A percentile compares a stretch with the other conserved stretches of the same genome.
phyloP scores from a whole-genome alignment of 371 early-diverging fungal genomes.

The Smittium culicis region DNA sequence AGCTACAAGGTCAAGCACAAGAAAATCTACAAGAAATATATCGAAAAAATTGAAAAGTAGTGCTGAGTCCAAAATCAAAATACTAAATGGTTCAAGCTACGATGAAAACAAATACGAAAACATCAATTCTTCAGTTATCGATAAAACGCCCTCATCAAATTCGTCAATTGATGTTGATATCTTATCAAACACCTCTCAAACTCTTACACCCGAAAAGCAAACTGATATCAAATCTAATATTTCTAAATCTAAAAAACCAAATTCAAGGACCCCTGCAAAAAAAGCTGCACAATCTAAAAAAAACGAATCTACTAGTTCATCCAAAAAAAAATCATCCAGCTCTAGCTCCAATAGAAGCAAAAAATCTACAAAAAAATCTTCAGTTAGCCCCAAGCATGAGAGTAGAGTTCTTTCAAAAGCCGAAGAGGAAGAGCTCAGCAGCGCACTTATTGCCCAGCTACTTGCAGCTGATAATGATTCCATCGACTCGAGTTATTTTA shows the following conservation, averaged over 20 bases:
- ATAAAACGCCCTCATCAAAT: neutral
- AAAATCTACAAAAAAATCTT: neutral
- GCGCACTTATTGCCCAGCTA: constrained; percentile 59
- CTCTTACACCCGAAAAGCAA: neutral
- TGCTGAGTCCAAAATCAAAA: neutral
- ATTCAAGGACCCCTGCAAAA: neutral
- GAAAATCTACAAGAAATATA: neutral
- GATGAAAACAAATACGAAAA: no score
- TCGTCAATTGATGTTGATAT: neutral
- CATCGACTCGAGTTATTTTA: neutral
- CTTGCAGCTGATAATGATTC: constrained; percentile 43
- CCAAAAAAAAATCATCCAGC: no score
- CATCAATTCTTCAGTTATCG: no score
- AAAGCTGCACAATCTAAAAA: neutral
- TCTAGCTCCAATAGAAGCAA: no score
- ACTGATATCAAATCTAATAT: neutral
- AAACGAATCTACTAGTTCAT: neutral
- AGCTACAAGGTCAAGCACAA: neutral
- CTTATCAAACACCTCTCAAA: neutral
- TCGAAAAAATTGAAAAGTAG: neutral
- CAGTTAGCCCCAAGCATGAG: neutral
- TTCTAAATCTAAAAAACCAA: neutral
- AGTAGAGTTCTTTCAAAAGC: constrained; percentile 31
- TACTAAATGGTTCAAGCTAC: neutral
- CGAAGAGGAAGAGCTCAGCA: constrained; percentile 67